These are phyloP conservation scores for Apodospora peruviana DNA, from an alignment of 495 filamentous ascomycete species.

Conservation along the genomic window DNA sequence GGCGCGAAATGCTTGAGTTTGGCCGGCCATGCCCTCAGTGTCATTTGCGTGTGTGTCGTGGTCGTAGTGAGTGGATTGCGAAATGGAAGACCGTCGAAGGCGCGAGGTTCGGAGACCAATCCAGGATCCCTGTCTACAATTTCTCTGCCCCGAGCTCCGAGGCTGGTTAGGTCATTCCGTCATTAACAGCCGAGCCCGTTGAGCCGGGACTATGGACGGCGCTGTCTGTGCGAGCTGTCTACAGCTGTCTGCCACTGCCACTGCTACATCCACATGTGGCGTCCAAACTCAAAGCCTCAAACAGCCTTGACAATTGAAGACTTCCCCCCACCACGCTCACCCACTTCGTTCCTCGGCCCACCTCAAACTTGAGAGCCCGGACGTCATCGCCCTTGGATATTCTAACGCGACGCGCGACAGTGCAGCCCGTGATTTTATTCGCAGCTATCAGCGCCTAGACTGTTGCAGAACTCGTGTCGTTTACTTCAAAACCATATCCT, in stretches of 20 bases:
- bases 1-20: background rate
- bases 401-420: background rate
- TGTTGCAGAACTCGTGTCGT: too few relatives aligned
- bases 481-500: too few relatives aligned
- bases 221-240: background rate
- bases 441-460: too few relatives aligned
- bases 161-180: conserved; percentile 4
- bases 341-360: background rate
- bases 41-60: conserved; percentile 6
- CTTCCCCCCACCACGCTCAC: too few relatives aligned
- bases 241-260: too few relatives aligned
- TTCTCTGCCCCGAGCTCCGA: conserved; percentile 3
- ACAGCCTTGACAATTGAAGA: background rate
- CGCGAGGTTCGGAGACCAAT: background rate
- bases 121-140: conserved; percentile 6
- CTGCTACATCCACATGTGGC: too few relatives aligned
- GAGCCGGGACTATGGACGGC: background rate
- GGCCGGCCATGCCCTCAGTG: conserved; percentile 11
- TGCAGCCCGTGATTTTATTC: too few relatives aligned
- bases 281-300: background rate
- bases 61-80: background rate
- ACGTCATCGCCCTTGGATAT: background rate
- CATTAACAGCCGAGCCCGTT: conserved; percentile 3
- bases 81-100: background rate
- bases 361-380: background rate